Evolutionary conservation across 202 grass and related monocot genomes (phyloP).

Genomic region (Brachypodium distachyon): DNA sequence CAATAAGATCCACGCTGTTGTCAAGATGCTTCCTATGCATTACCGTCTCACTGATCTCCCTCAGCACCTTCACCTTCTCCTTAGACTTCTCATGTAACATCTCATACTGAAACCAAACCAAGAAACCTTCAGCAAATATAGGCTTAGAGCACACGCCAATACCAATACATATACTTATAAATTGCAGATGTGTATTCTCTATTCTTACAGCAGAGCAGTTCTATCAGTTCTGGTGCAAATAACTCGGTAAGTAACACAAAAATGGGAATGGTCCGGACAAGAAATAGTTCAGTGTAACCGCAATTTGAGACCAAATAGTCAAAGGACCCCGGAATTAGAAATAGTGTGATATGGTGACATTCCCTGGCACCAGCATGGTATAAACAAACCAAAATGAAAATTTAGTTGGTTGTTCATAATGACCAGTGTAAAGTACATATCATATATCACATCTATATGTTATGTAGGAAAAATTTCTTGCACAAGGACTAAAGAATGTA

Average conservation of each 20-base stretch:
- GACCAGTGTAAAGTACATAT: neutral
- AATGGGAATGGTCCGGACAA: neutral
- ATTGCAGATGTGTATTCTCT: neutral
- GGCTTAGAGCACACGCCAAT: neutral
- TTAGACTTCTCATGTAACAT: slow-evolving; percentile 36
- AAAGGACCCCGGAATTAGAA: neutral
- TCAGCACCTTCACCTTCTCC: slow-evolving; percentile 44
- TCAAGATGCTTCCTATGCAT: slow-evolving; percentile 73
- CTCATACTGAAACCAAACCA: slow-evolving; percentile 61
- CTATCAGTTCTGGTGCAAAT: neutral
- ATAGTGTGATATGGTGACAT: neutral
- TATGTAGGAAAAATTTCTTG: neutral
- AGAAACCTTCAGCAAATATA: neutral
- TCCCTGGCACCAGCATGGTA: neutral
- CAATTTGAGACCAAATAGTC: neutral
- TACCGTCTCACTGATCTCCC: slow-evolving; percentile 53
- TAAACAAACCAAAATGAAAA: neutral
- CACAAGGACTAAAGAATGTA: neutral
- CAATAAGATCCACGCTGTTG: slow-evolving; percentile 46
- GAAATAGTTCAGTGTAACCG: neutral
- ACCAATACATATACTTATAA: neutral
- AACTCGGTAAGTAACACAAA: neutral
- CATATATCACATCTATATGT: neutral
- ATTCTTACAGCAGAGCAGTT: neutral
- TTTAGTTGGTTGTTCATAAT: neutral